Base-by-base conservation (phyloP, 805 yeast species). In the Cyberlindnera japonica region DNA sequence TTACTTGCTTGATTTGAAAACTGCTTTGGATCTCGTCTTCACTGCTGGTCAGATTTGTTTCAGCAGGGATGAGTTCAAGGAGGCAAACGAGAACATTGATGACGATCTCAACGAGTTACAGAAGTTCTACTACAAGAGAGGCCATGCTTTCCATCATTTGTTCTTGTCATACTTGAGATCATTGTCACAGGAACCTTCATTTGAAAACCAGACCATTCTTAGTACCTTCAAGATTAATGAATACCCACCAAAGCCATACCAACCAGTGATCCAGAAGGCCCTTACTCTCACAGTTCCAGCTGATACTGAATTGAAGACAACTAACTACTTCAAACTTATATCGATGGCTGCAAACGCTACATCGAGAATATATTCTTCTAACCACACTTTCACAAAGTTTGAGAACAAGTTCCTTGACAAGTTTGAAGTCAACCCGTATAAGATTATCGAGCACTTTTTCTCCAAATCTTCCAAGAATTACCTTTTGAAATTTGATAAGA, bases 371-470 rank as follows among this genome's bases (percentile, higher is more conserved):
- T 61, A 54, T 47, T 59, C 59, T 12, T 58, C 58, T 17, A 55
- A 53, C 48, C 63, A 62, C 27, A 55, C 62, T 6, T 57, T 60
- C 27, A 69, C 64, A 5, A 71, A 59, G 47, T 62, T 64, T 33
- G 67, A 57, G 39, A 70, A 61, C 32, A 67, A 69, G 27, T 63
- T 67, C 36, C 49, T 66, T 19, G 71, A 65, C 27, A 70, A 60
- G 30, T 69, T 68, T 37, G 67, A 63, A 30, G 60, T 61, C 33
- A 67, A 69, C 34, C 73, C 64, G 33, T 59, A 57, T 43, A 55
- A 57, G 47, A 58, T 63, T 15, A 55, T 63, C 17, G 62, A 57
- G 14, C 53, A 57, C 21, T 53, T 63, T 33, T 62, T 62, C 38
- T 61, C 67, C n/a, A 61, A 62, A 35, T 58, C 64, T 1, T 62